These are phyloP conservation scores for Evernia prunastri DNA, from an alignment of 495 filamentous ascomycete species.

Conservation along the genomic window DNA sequence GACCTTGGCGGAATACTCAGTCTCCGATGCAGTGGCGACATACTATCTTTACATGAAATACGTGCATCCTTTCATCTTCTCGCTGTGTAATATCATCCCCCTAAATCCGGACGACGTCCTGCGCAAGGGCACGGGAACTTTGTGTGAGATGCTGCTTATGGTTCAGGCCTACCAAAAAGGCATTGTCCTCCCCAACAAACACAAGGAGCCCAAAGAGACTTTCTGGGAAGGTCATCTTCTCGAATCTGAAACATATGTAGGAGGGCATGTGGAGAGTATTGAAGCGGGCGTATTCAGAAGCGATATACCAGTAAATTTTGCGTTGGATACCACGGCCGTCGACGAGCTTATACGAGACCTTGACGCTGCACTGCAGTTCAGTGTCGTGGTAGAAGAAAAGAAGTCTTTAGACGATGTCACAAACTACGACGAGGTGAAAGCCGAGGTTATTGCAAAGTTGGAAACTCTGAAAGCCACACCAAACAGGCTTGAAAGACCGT, in stretches of 20 bases:
- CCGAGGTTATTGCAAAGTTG: conserved; percentile 69
- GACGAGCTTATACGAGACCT: conserved; percentile 84
- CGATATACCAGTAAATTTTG: conserved; percentile 91
- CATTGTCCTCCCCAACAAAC: conserved; percentile 95
- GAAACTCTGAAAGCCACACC: conserved; percentile 71
- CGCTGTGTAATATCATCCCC: conserved; percentile 92
- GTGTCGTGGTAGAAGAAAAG: conserved; percentile 88
- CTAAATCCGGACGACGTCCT: conserved; percentile 87
- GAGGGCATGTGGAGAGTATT: conserved; percentile 98
- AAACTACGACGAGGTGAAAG: conserved; percentile 90
- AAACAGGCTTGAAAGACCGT: conserved; percentile 72
- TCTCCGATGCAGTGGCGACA: conserved; percentile 97
- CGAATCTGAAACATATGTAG: conserved; percentile 96
- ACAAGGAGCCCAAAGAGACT: conserved; percentile 78
- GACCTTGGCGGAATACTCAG: conserved; percentile 92
- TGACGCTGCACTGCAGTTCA: conserved; percentile 86
- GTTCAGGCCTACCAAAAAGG: conserved; percentile 90
- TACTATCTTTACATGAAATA: conserved; percentile 99
- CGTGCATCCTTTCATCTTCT: conserved; percentile 98
- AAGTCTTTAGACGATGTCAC: conserved; percentile 84
- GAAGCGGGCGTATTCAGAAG: conserved; percentile 95
- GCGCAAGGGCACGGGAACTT: conserved; percentile 91
- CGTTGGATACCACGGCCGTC: conserved; percentile 74
- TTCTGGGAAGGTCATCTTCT: conserved; percentile 97
- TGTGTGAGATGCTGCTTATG: conserved; percentile 99